Base-by-base conservation (phyloP, 192 early-diverging fungal species). In the Dimargaris cristalligena region DNA sequence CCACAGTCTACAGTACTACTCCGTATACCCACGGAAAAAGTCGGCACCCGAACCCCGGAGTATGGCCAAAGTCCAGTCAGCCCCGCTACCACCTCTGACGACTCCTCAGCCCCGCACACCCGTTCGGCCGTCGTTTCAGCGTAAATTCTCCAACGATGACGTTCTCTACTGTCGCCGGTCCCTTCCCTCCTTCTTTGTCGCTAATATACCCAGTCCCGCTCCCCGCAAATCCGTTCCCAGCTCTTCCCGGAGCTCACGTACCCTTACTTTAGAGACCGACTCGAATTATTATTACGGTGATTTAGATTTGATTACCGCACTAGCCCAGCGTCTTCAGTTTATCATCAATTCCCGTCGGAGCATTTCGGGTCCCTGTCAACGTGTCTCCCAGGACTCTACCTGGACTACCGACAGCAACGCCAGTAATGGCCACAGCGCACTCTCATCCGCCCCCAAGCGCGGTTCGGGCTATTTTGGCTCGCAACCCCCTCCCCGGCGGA, bases 111-210 rank as follows among this genome's bases (percentile, higher is more conserved):
- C 13, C 23, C 14, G 22, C 13, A 14, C 50, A 3, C 50, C 50
- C 14, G 26, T 14, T 30, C 50, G 26, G 26, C 30, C 50, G 20
- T 16, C 28, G 26, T 52, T 25, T 14, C 54, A 33, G n/a, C 54
- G 54, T 33, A 56, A 56, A 23, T 56, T 28, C 23, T 56, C 54
- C 54, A 56, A 56, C 31, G 54, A 56, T 33, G 54, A 56, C 31
- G 29, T 56, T 20, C 54, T 56, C 54, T 56, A 56, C 54, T n/a
- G 31, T 33, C 54, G 54, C 4, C 54, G 34, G 30, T 34, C 54
- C 2, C 54, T 56, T 1, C 26, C 54, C 29, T 56, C 54, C 20
- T 8, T 33, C 2, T 56, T 56, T 33, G 20, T 9, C 13, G 54
- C 54, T 18, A 1, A 23, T 29, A 56, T 56, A n/a, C 26, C 10